Conservation (phyloP, 768 basidiomycete species). For the Myochromella boudieri region DNA sequence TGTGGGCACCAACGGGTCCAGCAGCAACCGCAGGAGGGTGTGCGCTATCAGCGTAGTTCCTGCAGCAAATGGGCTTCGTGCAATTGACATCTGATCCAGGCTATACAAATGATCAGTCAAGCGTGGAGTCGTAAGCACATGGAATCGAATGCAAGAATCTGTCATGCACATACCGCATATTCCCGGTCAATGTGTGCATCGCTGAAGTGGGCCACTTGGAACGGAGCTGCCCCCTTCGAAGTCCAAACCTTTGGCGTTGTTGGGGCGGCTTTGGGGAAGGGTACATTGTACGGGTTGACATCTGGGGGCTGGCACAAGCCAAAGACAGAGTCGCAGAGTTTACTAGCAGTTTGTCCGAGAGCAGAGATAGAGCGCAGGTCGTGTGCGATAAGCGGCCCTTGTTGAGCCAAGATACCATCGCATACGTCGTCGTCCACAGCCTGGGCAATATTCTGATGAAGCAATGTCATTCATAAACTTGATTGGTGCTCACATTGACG, state of each 20-base stretch:
- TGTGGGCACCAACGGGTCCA: constrained; percentile 43
- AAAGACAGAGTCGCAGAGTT: constrained; percentile 54
- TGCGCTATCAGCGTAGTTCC: constrained; percentile 43
- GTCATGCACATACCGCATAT: constrained; percentile 40
- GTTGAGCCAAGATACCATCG: constrained; percentile 44
- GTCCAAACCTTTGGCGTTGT: constrained; percentile 29
- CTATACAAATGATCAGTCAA: constrained; percentile 24
- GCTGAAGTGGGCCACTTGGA: constrained; percentile 61
- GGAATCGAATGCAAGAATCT: neutral
- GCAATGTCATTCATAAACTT: neutral
- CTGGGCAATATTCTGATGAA: constrained; percentile 23
- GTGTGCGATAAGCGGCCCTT: constrained; percentile 60
- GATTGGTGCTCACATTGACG: constrained; percentile 28
- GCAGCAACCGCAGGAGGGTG: constrained; percentile 42
- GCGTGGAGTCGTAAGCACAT: neutral
- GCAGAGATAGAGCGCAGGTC: constrained; percentile 49
- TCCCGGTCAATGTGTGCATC: constrained; percentile 62
- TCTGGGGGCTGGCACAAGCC: constrained; percentile 53
- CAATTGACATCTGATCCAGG: constrained; percentile 54
- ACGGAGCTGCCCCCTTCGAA: constrained; percentile 40
- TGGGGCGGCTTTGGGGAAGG: constrained; percentile 44
- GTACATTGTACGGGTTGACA: constrained; percentile 42
- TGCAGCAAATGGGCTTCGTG: constrained; percentile 64
- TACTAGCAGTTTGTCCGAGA: constrained; percentile 46
- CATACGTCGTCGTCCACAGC: constrained; percentile 60